Percentiles rank a stretch among this genome's conserved stretches.
Evolutionary conservation across 2,329 filamentous ascomycete genomes (phyloP).

Genomic region (Beauveria sp.): DNA sequence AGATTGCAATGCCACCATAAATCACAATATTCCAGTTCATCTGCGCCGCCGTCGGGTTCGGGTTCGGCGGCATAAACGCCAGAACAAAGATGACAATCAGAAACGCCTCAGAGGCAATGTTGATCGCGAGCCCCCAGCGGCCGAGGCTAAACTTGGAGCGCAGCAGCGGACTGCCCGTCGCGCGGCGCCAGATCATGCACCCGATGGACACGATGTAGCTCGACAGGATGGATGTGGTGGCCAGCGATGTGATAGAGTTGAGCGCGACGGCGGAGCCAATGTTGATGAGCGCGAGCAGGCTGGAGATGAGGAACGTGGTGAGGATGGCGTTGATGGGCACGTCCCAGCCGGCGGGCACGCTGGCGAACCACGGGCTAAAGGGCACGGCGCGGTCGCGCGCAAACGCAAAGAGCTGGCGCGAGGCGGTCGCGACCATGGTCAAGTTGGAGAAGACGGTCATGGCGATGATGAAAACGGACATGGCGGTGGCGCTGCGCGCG

Average conservation of each 20-base stretch:
- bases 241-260: constrained; percentile 45
- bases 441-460: constrained; percentile 20
- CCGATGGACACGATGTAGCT: constrained; percentile 42
- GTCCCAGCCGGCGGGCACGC: constrained; percentile 14
- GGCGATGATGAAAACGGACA: constrained; percentile 20
- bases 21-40: constrained; percentile 47
- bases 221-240: constrained; percentile 40
- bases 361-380: constrained; percentile 11
- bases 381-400: constrained; percentile 26
- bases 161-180: constrained; percentile 19
- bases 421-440: constrained; percentile 22
- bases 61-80: constrained; percentile 36
- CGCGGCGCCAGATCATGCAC: constrained; percentile 36
- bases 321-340: constrained; percentile 12
- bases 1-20: constrained; percentile 29
- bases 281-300: constrained; percentile 40
- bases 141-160: constrained; percentile 28
- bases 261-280: constrained; percentile 44
- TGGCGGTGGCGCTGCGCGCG: constrained; percentile 17
- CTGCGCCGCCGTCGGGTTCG: constrained; percentile 26
- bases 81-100: constrained; percentile 39
- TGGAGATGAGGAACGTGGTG: constrained; percentile 34
- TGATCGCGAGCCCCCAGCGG: constrained; percentile 31
- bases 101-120: constrained; percentile 35
- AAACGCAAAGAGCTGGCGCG: constrained; percentile 24